Base-by-base conservation (phyloP, 2,329 filamentous ascomycete genomes). In the Botrytis hyacinthi region DNA sequence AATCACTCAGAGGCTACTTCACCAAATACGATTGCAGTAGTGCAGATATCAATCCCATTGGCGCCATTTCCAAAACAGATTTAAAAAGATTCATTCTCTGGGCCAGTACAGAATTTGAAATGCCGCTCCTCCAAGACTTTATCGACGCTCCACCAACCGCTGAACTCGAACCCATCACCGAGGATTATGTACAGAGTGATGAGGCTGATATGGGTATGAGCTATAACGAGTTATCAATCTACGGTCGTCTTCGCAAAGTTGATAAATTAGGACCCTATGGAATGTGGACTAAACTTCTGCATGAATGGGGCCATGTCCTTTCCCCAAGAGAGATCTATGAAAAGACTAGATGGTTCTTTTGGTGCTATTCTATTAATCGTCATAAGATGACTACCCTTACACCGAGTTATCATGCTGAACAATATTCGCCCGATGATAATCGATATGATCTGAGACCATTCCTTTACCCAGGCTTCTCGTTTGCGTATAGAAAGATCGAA, bases 31-130 rank as follows among this genome's bases (percentile, higher is more conserved):
- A 71, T 65, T 88, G 86, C 67, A 77, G 71, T 12, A 76, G 74
- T 16, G 77, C 76, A 74, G 78, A 79, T 76, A 85, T 91, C 79
- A 89, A 91, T 77, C 90, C 90, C 5, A 90, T 92, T 69, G 90
- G 88, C 26, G 85, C 85, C 9, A 86, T 87, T 54, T 82, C 82
- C 73, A 94, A 93, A 81, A 88, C 85, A 2, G 92, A 94, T 77
- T 83, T 93, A 1, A 93, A 92, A 80, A 82, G 86, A 16, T 94
- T 95, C 82, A 92, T 94, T 74, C 83, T 83, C n/a, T 94, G 88
- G 86, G 87, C 90, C 3, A 81, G 84, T 70, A 83, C 80, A 29
- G 83, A 86, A 51, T 93, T 92, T 78, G 81, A 86, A 8, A 82
- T 95, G 1, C 90, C 90, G 0, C 88, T 92, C 71, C 86, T 94